These are phyloP conservation scores for Dacryopinax spathularia DNA, from an alignment of 768 basidiomycete species.

Conservation along the genomic window DNA sequence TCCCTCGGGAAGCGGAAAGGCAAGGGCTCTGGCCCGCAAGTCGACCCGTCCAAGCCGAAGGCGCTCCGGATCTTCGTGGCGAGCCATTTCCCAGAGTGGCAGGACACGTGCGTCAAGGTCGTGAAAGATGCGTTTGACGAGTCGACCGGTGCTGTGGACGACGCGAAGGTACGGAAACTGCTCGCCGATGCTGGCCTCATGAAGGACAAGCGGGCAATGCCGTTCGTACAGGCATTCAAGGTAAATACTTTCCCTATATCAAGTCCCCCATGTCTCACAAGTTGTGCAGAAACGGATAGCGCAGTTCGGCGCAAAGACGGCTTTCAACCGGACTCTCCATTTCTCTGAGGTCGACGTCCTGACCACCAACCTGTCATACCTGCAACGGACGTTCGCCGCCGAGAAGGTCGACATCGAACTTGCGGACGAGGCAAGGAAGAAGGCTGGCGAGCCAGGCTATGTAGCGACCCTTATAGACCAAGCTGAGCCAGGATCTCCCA, in stretches of 20 bases:
- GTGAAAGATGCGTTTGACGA: conserved; percentile 54
- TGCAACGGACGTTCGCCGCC: conserved; percentile 42
- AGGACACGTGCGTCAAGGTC: conserved; percentile 63
- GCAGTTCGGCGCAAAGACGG: conserved; percentile 57
- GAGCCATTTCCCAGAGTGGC: conserved; percentile 85
- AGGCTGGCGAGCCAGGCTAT: conserved; percentile 42
- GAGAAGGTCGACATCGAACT: conserved; percentile 40
- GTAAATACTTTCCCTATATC: conserved; percentile 29
- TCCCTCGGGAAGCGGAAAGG: conserved; percentile 61
- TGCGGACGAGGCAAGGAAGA: conserved; percentile 48
- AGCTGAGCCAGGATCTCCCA: conserved; percentile 80
- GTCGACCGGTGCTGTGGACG: conserved; percentile 56
- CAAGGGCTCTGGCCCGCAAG: conserved; percentile 55
- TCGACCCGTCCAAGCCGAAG: conserved; percentile 66
- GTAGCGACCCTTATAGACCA: conserved; percentile 56
- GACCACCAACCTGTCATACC: conserved; percentile 55
- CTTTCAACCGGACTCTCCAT: conserved; percentile 67
- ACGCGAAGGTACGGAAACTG: conserved; percentile 55
- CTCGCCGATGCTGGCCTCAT: conserved; percentile 61
- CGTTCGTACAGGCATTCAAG: conserved; percentile 87
- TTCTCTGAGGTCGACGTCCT: conserved; percentile 74
- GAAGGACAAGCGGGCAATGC: conserved; percentile 94
- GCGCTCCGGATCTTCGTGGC: conserved; percentile 83
- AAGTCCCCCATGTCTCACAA: background rate
- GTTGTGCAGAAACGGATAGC: conserved; percentile 60